Evolutionary conservation across 495 filamentous ascomycete genomes (phyloP).

Genomic region (Trichoderma reesei): DNA sequence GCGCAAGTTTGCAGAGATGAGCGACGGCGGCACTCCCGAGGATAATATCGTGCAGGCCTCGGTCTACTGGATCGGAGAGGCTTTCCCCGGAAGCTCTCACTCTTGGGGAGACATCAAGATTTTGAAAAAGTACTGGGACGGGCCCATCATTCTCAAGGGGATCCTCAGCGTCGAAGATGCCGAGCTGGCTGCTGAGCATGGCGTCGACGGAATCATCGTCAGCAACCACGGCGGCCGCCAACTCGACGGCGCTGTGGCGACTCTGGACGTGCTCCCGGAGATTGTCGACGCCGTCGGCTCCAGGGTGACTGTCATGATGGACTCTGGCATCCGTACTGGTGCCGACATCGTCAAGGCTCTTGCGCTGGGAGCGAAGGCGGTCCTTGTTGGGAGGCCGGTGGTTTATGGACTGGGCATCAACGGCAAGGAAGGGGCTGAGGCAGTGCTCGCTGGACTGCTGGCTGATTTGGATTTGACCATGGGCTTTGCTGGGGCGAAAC

Average conservation of each 20-base stretch:
- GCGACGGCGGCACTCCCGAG: slow-evolving; percentile 19
- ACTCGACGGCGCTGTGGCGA: slow-evolving; percentile 34
- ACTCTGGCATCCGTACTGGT: slow-evolving; percentile 39
- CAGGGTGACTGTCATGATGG: slow-evolving; percentile 35
- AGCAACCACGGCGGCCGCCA: slow-evolving; percentile 36
- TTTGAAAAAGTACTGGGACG: slow-evolving; percentile 50
- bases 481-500: slow-evolving; percentile 46
- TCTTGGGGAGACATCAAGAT: slow-evolving; percentile 50
- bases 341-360: slow-evolving; percentile 42
- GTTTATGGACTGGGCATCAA: slow-evolving; percentile 41
- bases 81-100: slow-evolving; percentile 42
- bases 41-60: slow-evolving; percentile 19
- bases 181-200: slow-evolving; percentile 21
- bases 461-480: slow-evolving; percentile 54
- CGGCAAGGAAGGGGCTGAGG: slow-evolving; percentile 47
- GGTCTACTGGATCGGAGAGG: slow-evolving; percentile 38
- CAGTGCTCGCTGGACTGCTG: slow-evolving; percentile 46
- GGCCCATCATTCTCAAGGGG: slow-evolving; percentile 44
- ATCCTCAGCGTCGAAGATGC: slow-evolving; percentile 28
- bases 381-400: slow-evolving; percentile 41
- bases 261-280: slow-evolving; percentile 34
- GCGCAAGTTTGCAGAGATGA: slow-evolving; percentile 20
- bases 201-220: slow-evolving; percentile 29
- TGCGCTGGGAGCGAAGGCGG: slow-evolving; percentile 43
- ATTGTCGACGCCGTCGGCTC: slow-evolving; percentile 40